Base-by-base conservation (phyloP, 2,329 filamentous ascomycete species). In the Colletotrichum chlorophyti region DNA sequence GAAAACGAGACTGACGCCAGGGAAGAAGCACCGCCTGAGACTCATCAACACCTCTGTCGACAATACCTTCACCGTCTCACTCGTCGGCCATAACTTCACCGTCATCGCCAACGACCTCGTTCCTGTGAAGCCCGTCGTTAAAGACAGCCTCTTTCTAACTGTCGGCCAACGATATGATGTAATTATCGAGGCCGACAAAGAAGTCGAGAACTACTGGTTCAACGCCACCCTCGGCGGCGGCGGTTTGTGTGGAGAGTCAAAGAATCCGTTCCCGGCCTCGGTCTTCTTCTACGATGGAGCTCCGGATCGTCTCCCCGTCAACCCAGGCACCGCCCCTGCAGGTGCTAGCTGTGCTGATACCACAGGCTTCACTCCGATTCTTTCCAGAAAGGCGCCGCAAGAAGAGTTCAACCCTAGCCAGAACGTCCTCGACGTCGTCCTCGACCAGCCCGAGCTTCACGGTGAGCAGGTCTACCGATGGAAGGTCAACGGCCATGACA, bases 91-190 rank as follows among this genome's bases (percentile, higher is more conserved):
- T 66, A 72, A 71, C 10, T 70, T 86, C 59, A 81, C 76, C 0
- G 78, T 86, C 31, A 79, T 86, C 47, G 73, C 78, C 10, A 76
- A 74, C 40, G 84, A 86, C 65, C 79, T 83, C 34, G 81, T 85
- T 3, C 77, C 80, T 1, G 71, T 85, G 37, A 68, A 76, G 58
- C 79, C 85, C 1, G 82, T 82, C 65, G 72, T 71, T 4, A 79
- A 78, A 1, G 70, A 76, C 6, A 71, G 75, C 19, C 71, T 86
- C 40, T 80, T 76, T 42, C 70, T 87, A n/a, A 80, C 75, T 37
- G 74, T 83, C 60, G 77, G 70, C 35, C 76, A 70, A 66, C 70
- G 82, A 7, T 67, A 72, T 45, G 79, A 83, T 59, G 58, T 75
- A 9, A 65, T 68, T 37, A 75, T 81, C 23, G 70, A 73, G 38